Base-by-base conservation (phyloP, 805 yeast genomes). In the Saccharomycopsis guyanensis region DNA sequence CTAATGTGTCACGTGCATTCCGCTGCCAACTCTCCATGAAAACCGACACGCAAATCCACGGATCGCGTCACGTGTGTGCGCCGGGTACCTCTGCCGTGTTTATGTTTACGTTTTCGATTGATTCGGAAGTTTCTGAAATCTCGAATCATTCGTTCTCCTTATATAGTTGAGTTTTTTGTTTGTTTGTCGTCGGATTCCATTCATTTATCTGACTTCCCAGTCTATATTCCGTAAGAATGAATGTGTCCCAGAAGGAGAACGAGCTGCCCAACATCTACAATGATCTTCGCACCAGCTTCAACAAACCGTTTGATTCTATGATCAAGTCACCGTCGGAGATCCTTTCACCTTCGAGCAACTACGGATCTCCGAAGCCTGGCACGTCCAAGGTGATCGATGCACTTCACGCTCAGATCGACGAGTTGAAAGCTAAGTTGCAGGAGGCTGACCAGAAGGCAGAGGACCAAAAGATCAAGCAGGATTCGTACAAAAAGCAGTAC, bases 401-500 rank as follows among this genome's bases (percentile, higher is more conserved):
- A 45, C 62, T 54, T 3, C 71, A 68, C 49, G 60, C 64, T 5
- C 68, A 68, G 32, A 77, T 77, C 40, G 80, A 80, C 46, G 64
- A 76, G 39, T 66, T 74, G 53, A 76, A 74, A 53, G 57, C 66
- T 7, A 80, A 78, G 53, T 27, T 51, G 59, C 70, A 40, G 70
- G 63, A 46, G 56, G 65, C 59, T 55, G 66, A 57, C 55, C 55
- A 53, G 59, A 66, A 68, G 38, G 66, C 64, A 45, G 63, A 65
- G 24, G 82, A 76, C 49, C 70, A 73, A 55, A 71, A 70, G 50
- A 78, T 77, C 60, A 75, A 79, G 50, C 66, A 70, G 55, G 70
- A 75, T 43, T 63, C 70, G 24, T 56, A 71, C 44, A 54, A 70
- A 53, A 62, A 70, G 56, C 69, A 76, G 62, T 66, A 79, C 55